Evolutionary conservation across 1,139 yeast genomes (phyloP), one percentile per base, ranked within the genome.

Genomic region (Zygoascus sp.): DNA sequence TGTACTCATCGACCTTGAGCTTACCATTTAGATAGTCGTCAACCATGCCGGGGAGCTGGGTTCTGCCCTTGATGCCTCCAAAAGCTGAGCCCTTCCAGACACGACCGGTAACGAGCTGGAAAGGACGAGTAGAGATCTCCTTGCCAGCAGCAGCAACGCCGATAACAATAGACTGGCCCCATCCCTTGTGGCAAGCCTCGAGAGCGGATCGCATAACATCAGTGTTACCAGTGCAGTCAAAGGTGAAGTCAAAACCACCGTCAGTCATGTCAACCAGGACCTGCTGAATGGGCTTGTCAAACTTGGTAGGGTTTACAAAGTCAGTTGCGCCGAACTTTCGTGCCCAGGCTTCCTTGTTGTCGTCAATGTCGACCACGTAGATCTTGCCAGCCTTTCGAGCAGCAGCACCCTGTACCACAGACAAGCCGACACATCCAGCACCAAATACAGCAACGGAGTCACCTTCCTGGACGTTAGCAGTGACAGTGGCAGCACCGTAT

Each of bases 101-200:
- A 72, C 98, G 83, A 60, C 98, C 98, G 40, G 98, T 92, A 57
- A 94, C 97, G 68, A 92, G 80, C 75, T 92, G 97, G 88, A 92
- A 92, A 53, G 98, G 98, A 72, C 97, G 82, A 47, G 97, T 92
- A 47, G 95, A 72, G 57, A 94, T 90, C 71, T 92, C 97, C 70
- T 89, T 78, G 59, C 98, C 98, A 43, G 97, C 96, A 58, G 96
- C 96, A 41, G 98, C 98, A 58, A 94, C 98, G 65, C 98, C 98
- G 65, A 92, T 92, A 62, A 92, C 75, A 60, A 92, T 76, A 21
- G 96, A 88, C 62, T 83, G 80, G 69, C 98, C 98, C 97, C 98
- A 94, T 56, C 98, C 98, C 73, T 90, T 90, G 75, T 92, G 97
- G 68, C 96, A 88, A 32, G 96, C 88, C 74, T 92, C 97, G 58